Evolutionary conservation across 371 early-diverging fungal genomes (phyloP).

Genomic region (Mortierella sp.): DNA sequence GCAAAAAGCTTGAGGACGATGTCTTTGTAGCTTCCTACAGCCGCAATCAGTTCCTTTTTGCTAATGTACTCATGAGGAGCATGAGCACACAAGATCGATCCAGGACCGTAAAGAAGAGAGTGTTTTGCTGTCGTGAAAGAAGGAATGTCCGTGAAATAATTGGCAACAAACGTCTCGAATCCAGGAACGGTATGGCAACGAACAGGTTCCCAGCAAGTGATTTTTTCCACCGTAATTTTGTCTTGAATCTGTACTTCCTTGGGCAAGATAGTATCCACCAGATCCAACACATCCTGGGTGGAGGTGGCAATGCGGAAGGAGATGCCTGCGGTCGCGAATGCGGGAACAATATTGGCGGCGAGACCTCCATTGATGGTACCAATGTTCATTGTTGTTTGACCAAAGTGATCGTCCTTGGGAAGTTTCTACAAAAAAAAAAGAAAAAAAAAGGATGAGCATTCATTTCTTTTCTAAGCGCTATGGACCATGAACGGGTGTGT

Average conservation of each 20-base stretch:
- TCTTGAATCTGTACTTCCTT: constrained; percentile 28
- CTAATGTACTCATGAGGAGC: constrained; percentile 56
- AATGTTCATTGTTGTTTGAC: constrained; percentile 57
- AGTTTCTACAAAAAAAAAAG: constrained; percentile 26
- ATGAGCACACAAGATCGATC: constrained; percentile 58
- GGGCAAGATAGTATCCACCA: constrained; percentile 38
- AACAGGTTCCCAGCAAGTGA: constrained; percentile 56
- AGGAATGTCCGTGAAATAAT: constrained; percentile 52
- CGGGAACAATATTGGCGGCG: constrained; percentile 58
- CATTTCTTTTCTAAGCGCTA: no score
- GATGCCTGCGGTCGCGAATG: constrained; percentile 47
- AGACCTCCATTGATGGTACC: constrained; percentile 55
- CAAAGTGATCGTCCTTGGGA: constrained; percentile 50
- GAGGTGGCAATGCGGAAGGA: constrained; percentile 57
- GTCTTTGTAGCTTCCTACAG: constrained; percentile 56
- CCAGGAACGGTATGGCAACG: constrained; percentile 53
- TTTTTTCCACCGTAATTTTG: constrained; percentile 35
- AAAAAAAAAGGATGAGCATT: background rate
- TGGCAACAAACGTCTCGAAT: constrained; percentile 50
- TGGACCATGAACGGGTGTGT: background rate
- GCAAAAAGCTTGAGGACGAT: constrained; percentile 47
- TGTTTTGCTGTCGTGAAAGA: constrained; percentile 47
- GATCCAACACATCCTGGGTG: constrained; percentile 40
- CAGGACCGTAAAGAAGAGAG: constrained; percentile 55
- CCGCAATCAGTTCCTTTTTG: constrained; percentile 55